Percentiles rank a stretch among this genome's conserved stretches.
Conservation (phyloP, 371 early-diverging fungal species). For the Sporodiniella umbellata region DNA sequence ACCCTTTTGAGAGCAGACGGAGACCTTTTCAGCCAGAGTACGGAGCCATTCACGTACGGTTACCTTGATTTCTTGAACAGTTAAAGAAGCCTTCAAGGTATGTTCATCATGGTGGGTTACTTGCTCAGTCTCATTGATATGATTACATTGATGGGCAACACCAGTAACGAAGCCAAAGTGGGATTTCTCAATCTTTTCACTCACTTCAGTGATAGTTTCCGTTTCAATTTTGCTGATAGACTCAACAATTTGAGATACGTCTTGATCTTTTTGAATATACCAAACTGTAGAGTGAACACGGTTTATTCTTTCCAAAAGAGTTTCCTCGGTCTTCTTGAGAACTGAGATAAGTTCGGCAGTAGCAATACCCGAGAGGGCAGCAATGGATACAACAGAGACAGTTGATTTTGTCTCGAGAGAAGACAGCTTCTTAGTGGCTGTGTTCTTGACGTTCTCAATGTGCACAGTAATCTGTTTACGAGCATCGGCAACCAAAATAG, state of each 20-base stretch:
- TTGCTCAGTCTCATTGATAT: background rate
- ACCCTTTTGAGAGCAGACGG: constrained; percentile 17
- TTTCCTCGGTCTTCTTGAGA: constrained; percentile 16
- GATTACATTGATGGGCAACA: constrained; percentile 8
- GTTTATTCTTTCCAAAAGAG: constrained; percentile 17
- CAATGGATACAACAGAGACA: constrained; percentile 15
- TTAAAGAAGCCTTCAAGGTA: constrained; percentile 10
- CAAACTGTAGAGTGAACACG: constrained; percentile 21
- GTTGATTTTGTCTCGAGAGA: constrained; percentile 24
- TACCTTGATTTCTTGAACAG: constrained; percentile 24
- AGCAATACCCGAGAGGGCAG: constrained; percentile 23
- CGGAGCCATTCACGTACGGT: constrained; percentile 26
- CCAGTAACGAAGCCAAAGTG: constrained; percentile 13
- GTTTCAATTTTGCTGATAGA: constrained; percentile 9
- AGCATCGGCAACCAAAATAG: constrained; percentile 17
- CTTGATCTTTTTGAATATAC: constrained; percentile 19
- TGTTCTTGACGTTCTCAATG: constrained; percentile 13
- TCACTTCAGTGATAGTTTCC: constrained; percentile 21
- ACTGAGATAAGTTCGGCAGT: constrained; percentile 19
- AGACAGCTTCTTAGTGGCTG: constrained; percentile 24
- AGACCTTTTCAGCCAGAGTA: constrained; percentile 25
- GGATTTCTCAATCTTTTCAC: constrained; percentile 18
- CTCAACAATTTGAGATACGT: constrained; percentile 12
- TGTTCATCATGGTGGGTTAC: background rate
- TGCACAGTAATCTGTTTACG: constrained; percentile 15